Evolutionary conservation across 192 early-diverging fungal species (phyloP), one percentile per base, ranked within the genome.

Genomic region (Coemansia sp.): DNA sequence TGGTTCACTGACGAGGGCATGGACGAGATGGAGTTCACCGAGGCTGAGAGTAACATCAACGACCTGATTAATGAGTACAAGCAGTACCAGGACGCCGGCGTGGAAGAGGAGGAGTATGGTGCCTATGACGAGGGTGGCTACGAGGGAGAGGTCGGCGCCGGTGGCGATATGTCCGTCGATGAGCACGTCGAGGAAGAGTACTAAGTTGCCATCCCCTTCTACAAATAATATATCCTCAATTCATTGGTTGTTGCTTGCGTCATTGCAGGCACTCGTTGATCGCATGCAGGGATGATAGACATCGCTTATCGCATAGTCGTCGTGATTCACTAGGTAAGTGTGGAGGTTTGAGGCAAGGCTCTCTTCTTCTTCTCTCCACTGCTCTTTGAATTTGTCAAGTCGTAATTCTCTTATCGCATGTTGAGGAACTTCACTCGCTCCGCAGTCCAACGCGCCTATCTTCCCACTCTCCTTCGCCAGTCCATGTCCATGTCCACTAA

Each of bases 51-150:
- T 84, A 99, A 99, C 89, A 95, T 99, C 93, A 94, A 94, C 85
- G 97, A 98, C 78, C 87, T 98, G 62, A 90, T 96, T 41, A 93
- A 93, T 63, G 97, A 99, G 83, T 98, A 98, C 89, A 93, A 97
- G 84, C 97, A 98, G 89, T 93, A 93, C 86, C 92, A 93, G 85
- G 91, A 92, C 45, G 92, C 91, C 59, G 44, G 61, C 39, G 19
- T 33, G 39, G 24, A 44, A 6, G 44, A 44, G 27, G 61, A 29
- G 31, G 48, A 66, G 51, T 37, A 54, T 10, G 34, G 33, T 17
- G 10, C 37, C 44, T 19, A 50, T 17, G 59, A 62, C 27, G 46
- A 54, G 53, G 53, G 53, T 54, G 53, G 29, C 53, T 57, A 57
- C 31, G 33, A 57, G 54, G 56, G 40, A 36, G 65, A 67, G 40